Evolutionary conservation across 768 basidiomycete species (phyloP).

Genomic region (Panaeolus papilionaceus): DNA sequence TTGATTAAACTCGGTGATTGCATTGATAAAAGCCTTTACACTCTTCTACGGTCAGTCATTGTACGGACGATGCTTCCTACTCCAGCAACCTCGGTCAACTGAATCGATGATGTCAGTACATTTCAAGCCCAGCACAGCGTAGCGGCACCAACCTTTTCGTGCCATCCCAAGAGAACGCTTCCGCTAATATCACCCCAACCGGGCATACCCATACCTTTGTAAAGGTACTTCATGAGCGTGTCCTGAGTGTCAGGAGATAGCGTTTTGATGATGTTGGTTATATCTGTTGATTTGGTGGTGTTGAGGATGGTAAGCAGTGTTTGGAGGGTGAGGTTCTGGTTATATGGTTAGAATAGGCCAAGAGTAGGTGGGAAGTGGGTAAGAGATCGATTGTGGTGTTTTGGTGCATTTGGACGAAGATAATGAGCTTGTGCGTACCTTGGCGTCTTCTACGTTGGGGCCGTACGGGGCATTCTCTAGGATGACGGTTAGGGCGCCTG

Average conservation of each 20-base stretch:
- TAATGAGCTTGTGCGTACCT: conserved; percentile 54
- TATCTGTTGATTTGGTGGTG: conserved; percentile 91
- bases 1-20: background rate
- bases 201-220: conserved; percentile 91
- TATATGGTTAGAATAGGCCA: conserved; percentile 10
- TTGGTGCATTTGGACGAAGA: conserved; percentile 5
- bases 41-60: conserved; percentile 65
- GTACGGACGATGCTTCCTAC: conserved; percentile 93
- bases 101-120: conserved; percentile 16
- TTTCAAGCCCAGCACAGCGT: background rate
- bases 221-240: conserved; percentile 96
- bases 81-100: conserved; percentile 94
- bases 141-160: conserved; percentile 82
- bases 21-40: conserved; percentile 35
- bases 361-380: background rate
- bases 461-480: conserved; percentile 91
- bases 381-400: background rate
- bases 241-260: conserved; percentile 83
- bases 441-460: conserved; percentile 85
- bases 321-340: conserved; percentile 78
- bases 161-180: conserved; percentile 83
- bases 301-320: conserved; percentile 89
- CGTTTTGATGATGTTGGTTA: conserved; percentile 73
- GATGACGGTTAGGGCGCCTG: conserved; percentile 71
- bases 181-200: conserved; percentile 67